Conservation (phyloP, 257 asterid genomes). For the Rehmannia glutinosa region DNA sequence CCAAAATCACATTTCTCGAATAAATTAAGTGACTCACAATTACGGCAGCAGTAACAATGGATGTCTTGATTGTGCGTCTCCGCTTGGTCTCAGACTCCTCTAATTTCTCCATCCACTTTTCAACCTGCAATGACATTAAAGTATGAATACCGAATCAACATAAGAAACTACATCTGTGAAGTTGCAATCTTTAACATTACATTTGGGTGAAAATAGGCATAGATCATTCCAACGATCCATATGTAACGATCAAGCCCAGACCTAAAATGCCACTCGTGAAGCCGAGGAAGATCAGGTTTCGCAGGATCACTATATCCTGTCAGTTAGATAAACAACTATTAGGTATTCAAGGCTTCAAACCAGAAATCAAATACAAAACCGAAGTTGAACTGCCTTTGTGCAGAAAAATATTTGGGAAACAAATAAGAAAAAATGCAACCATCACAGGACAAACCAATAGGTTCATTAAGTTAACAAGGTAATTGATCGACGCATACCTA, state of each 20-base stretch:
- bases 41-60: conserved; percentile 47
- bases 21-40: conserved; percentile 41
- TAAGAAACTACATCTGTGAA: not conserved
- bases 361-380: not conserved
- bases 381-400: conserved; percentile 5
- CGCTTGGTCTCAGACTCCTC: conserved; percentile 78
- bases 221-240: conserved; percentile 93
- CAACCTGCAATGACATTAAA: conserved; percentile 48
- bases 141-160: conserved; percentile 12
- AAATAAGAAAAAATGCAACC: not conserved
- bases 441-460: not conserved
- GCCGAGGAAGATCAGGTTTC: conserved; percentile 80
- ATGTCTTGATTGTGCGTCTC: conserved; percentile 67
- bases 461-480: conserved; percentile 11
- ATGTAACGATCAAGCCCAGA: conserved; percentile 95
- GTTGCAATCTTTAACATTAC: conserved; percentile 34
- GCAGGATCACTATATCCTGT: conserved; percentile 93
- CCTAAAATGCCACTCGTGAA: conserved; percentile 96
- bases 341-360: conserved; percentile 16
- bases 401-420: not conserved
- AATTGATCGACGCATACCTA: conserved; percentile 50
- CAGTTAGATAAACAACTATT: conserved; percentile 18
- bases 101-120: conserved; percentile 95
- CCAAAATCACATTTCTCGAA: not conserved
- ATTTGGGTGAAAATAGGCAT: conserved; percentile 91